Evolutionary conservation across 306 rosid genomes (phyloP).

Genomic region (Psophocarpus tetragonolobus): DNA sequence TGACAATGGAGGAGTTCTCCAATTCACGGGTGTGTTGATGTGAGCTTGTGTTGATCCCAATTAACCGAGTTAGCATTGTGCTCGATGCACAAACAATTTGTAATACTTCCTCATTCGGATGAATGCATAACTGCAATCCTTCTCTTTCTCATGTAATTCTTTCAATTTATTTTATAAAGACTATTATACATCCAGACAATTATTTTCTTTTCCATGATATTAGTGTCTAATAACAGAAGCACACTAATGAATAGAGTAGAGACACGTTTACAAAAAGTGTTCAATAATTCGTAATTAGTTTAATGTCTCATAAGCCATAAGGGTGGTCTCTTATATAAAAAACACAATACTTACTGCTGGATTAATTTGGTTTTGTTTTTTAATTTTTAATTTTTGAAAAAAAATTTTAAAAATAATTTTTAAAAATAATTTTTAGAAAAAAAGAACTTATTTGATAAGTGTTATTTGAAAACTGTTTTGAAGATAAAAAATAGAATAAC

Average conservation of each 20-base stretch:
- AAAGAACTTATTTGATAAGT: too few relatives aligned
- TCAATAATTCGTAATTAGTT: too few relatives aligned
- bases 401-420: too few relatives aligned
- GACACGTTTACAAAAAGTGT: too few relatives aligned
- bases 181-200: neutral
- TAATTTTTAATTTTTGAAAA: too few relatives aligned
- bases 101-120: neutral
- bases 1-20: slow-evolving; percentile 55
- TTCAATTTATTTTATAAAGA: neutral
- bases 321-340: too few relatives aligned
- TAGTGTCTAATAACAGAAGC: neutral
- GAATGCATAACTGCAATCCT: neutral
- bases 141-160: neutral
- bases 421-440: too few relatives aligned
- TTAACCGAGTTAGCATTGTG: slow-evolving; percentile 27
- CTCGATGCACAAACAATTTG: neutral
- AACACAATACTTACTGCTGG: too few relatives aligned
- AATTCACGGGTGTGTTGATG: slow-evolving; percentile 55
- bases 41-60: slow-evolving; percentile 45
- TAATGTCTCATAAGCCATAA: too few relatives aligned
- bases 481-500: too few relatives aligned
- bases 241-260: neutral
- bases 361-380: too few relatives aligned
- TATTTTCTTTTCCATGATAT: neutral
- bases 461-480: too few relatives aligned